phyloP scores from a whole-genome alignment of 1,284 basidiomycete species.

The Naganishia albida region DNA sequence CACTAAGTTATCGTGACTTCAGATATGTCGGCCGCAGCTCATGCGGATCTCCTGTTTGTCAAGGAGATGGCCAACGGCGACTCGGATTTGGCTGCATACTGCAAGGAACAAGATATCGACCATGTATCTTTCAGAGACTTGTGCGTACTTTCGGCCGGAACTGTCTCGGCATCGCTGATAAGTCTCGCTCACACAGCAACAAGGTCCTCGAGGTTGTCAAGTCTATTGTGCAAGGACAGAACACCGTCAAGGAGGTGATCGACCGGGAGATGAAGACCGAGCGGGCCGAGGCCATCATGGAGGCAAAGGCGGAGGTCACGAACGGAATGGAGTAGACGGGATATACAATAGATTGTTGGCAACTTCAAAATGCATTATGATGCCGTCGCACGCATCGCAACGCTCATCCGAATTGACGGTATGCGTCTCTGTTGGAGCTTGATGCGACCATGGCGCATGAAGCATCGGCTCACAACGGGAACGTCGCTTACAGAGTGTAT shows the following conservation, averaged over 20 bases:
- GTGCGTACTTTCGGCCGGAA: slow-evolving; percentile 38
- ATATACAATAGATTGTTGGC: too few species aligned
- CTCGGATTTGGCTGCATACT: slow-evolving; percentile 81
- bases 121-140: slow-evolving; percentile 54
- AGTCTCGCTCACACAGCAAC: slow-evolving; percentile 57
- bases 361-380: too few species aligned
- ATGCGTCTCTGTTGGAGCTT: too few species aligned
- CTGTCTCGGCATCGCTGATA: slow-evolving; percentile 29
- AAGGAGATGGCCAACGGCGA: slow-evolving; percentile 75
- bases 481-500: too few species aligned
- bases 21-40: slow-evolving; percentile 86
- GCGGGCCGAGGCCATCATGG: slow-evolving; percentile 9
- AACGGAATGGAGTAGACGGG: slow-evolving; percentile 6
- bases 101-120: slow-evolving; percentile 56
- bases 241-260: slow-evolving; percentile 53
- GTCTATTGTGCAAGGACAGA: slow-evolving; percentile 63
- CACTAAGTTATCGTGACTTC: slow-evolving; percentile 17
- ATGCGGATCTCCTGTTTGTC: slow-evolving; percentile 87
- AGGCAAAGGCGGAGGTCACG: slow-evolving; percentile 31
- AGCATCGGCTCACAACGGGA: too few species aligned
- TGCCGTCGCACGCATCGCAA: too few species aligned
- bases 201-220: slow-evolving; percentile 57
- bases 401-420: too few species aligned
- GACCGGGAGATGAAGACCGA: slow-evolving; percentile 36
- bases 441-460: too few species aligned